These are phyloP conservation scores for Tolypocladium capitatum DNA, from an alignment of 2,329 filamentous ascomycete species.

Conservation along the genomic window DNA sequence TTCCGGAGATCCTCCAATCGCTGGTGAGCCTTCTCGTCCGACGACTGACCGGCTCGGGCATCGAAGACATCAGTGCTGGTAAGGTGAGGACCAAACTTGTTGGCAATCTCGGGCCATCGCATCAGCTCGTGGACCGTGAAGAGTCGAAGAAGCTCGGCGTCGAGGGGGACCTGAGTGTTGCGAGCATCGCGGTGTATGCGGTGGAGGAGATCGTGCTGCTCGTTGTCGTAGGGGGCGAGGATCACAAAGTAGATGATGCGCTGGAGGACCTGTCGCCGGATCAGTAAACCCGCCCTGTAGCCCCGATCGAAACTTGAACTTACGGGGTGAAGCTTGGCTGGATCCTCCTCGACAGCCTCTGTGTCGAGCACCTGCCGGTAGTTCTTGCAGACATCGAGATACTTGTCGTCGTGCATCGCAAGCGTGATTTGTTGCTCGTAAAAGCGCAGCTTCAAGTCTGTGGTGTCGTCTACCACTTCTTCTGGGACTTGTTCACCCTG, in stretches of 20 bases:
- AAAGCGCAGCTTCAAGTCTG: conserved; percentile 87
- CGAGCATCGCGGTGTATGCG: conserved; percentile 78
- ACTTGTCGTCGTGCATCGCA: conserved; percentile 94
- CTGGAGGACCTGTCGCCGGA: conserved; percentile 58
- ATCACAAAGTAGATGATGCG: conserved; percentile 97
- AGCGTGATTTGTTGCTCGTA: conserved; percentile 96
- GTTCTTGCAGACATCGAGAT: conserved; percentile 94
- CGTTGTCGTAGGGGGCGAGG: conserved; percentile 92
- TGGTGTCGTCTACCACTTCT: conserved; percentile 76
- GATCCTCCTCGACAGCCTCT: conserved; percentile 83
- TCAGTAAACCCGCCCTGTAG: not conserved
- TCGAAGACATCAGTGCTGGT: conserved; percentile 86
- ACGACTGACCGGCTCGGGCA: conserved; percentile 45
- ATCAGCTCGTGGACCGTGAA: conserved; percentile 96
- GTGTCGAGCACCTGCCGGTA: conserved; percentile 96
- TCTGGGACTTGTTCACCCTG: conserved; percentile 67
- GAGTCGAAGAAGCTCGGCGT: conserved; percentile 78
- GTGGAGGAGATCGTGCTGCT: conserved; percentile 93
- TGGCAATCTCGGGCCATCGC: conserved; percentile 90
- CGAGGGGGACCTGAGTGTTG: conserved; percentile 62
- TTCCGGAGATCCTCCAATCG: conserved; percentile 93
- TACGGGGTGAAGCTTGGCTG: conserved; percentile 74
- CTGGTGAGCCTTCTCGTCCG: conserved; percentile 67
- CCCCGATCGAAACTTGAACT: conserved; percentile 16
- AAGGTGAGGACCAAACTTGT: conserved; percentile 79